Base-by-base conservation (phyloP, 176 grass and related monocot species). In the Chrysopogon serrulatus region DNA sequence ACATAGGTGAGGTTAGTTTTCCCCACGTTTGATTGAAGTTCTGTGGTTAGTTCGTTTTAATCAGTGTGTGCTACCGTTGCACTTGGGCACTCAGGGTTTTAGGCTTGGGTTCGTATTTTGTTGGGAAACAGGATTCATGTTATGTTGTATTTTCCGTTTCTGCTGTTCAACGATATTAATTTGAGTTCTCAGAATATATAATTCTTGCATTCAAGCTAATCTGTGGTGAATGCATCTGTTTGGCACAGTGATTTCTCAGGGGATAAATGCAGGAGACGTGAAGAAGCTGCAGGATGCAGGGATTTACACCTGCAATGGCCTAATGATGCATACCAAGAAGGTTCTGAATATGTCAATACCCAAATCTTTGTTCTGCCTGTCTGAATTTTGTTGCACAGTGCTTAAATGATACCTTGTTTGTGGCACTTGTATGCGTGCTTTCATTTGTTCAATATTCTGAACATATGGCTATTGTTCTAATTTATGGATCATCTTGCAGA, bases 191-290 rank as follows among this genome's bases (percentile, higher is more conserved):
- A 28, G n/a, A 15, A 77, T 8, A 57, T 5, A 37, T 37, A 37
- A 72, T 65, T 61, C 18, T 21, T 83, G 18, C 26, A 64, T 5
- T 51, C n/a, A 36, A 44, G 16, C 43, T 84, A 56, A 79, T 18
- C 68, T 36, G 41, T 74, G 17, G 1, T 12, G 42, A 5, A 16
- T 83, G 40, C 26, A 45, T 68, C 31, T 70, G n/a, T 75, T 43
- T 40, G 68, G 54, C 15, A 48, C 90, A 98, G 95, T 98, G 86
- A 98, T 95, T 62, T 89, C 90, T 42, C 95, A 94, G 92, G 92
- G 95, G 65, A 98, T 94, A 81, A 98, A 94, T 76, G 82, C 90
- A 49, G n/a, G n/a, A n/a, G n/a, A n/a, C n/a, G n/a, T n/a, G n/a
- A n/a, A n/a, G n/a, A n/a, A n/a, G n/a, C n/a, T n/a, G n/a, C n/a